A percentile compares a stretch with the other conserved stretches of the same genome.
Evolutionary conservation across 176 grass and related monocot species (phyloP).

Genomic region (Eleusine indica): DNA sequence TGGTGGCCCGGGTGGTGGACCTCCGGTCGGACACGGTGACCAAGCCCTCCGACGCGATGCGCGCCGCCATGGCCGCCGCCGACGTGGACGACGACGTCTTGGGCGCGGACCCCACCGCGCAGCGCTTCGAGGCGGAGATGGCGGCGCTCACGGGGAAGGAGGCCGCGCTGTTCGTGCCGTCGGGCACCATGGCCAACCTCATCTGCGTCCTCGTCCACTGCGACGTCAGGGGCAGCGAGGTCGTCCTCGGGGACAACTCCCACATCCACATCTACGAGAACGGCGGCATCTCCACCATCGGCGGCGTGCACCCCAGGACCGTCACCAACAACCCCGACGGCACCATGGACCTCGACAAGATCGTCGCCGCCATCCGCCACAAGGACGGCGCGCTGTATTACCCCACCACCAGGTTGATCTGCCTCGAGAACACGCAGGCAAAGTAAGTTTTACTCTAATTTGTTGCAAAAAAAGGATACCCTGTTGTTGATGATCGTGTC

Average conservation of each 20-base stretch:
- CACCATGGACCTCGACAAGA: conserved; percentile 78
- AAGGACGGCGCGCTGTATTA: conserved; percentile 54
- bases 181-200: conserved; percentile 97
- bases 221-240: conserved; percentile 78
- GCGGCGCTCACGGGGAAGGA: conserved; percentile 81
- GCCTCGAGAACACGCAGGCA: conserved; percentile 94
- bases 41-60: conserved; percentile 81
- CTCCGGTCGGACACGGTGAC: conserved; percentile 95
- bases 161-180: conserved; percentile 87
- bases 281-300: conserved; percentile 85
- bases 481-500: too few relatives aligned
- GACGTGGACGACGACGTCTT: conserved; percentile 93
- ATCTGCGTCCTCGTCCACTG: conserved; percentile 86
- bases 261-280: conserved; percentile 98
- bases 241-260: conserved; percentile 81
- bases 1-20: conserved; percentile 77
- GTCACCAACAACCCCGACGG: conserved; percentile 76
- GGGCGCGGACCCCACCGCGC: conserved; percentile 74
- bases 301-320: conserved; percentile 78
- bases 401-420: conserved; percentile 84
- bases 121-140: conserved; percentile 65
- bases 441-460: conserved; percentile 56
- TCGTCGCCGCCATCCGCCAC: conserved; percentile 65
- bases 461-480: too few relatives aligned
- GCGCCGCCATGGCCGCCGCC: conserved; percentile 82